A percentile compares a stretch with the other conserved stretches of the same genome.
Evolutionary conservation across 768 basidiomycete species (phyloP).

Genomic region (Tulasnella sp.): DNA sequence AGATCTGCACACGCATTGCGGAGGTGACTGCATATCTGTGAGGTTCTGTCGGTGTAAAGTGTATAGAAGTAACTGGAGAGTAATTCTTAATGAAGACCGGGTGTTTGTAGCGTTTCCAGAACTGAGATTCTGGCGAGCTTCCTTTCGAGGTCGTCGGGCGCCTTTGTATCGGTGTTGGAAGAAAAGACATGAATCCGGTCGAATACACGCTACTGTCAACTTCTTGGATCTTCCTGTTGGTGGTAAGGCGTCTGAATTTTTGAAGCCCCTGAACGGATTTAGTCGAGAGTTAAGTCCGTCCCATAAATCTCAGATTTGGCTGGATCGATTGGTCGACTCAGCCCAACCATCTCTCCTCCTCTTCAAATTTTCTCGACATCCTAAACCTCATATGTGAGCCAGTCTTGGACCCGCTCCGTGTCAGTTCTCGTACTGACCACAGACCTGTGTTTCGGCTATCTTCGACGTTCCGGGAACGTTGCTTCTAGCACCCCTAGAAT

Average conservation of each 20-base stretch:
- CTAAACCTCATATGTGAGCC: background rate
- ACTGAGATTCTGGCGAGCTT: constrained; percentile 69
- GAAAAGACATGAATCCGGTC: constrained; percentile 64
- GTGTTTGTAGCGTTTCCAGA: constrained; percentile 84
- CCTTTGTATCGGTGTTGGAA: constrained; percentile 61
- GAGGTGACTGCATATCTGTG: constrained; percentile 96
- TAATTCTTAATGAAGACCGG: constrained; percentile 97
- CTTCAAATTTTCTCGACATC: background rate
- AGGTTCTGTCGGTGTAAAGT: constrained; percentile 82
- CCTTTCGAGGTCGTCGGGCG: constrained; percentile 59
- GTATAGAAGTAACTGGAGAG: constrained; percentile 89
- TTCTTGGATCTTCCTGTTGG: background rate
- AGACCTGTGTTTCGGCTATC: background rate
- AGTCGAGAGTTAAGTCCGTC: constrained; percentile 2
- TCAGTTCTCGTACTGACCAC: background rate
- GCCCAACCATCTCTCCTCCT: background rate
- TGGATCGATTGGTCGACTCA: background rate
- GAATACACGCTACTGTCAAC: too few relatives aligned
- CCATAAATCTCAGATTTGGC: constrained; percentile 9
- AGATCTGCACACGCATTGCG: constrained; percentile 89
- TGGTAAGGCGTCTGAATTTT: background rate
- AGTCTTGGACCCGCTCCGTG: background rate
- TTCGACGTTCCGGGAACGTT: background rate
- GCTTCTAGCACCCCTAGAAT: constrained; percentile 42
- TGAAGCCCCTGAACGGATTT: constrained; percentile 11